Evolutionary conservation across 2,329 filamentous ascomycete genomes (phyloP), one percentile per base, ranked within the genome.

Genomic region (Talaromyces sp.): DNA sequence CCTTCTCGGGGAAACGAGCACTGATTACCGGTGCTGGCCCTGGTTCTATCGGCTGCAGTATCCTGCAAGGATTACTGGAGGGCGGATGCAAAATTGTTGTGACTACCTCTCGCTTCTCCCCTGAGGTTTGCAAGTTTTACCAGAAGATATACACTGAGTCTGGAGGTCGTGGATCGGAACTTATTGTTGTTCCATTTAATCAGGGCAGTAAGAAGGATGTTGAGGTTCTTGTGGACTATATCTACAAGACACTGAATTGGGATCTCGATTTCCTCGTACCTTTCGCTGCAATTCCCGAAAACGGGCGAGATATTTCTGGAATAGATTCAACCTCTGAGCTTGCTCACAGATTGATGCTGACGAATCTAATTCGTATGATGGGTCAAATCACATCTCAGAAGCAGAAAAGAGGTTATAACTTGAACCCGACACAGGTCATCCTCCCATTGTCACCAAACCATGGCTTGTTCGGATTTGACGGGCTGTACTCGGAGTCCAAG

Each of bases 121-220:
- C 78, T 94, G 99, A 77, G 86, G 15, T 11, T n/a, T 15, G 9
- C 13, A 8, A 15, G 35, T 11, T 8, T 5, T 37, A 37, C 5
- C 35, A 37, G 15, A 8, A 90, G 58, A 97, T 97, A 89, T 99
- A 97, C 75, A 89, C 91, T 63, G 89, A 91, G 61, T 96, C 89
- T 69, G 94, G 94, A 68, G 89, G 90, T 61, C 89, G 90, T 64
- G 94, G 93, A 64, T 97, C 94, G 58, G 91, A 97, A 78, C 87
- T 99, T 58, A 91, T 97, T 40, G 94, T 99, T 57, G 94, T 97
- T 54, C 94, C 94, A 50, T 99, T 97, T 84, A 99, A 99, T 77
- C 92, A 97, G 75, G 94, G 92, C 63, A 97, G 93, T 80, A 94
- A 96, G 79, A 93, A 97, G 74, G 94, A 99, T 72, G 89, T 96